Evolutionary conservation across 108 stramenopile genomes (phyloP).

Genomic region (Nitzschia putrida): DNA sequence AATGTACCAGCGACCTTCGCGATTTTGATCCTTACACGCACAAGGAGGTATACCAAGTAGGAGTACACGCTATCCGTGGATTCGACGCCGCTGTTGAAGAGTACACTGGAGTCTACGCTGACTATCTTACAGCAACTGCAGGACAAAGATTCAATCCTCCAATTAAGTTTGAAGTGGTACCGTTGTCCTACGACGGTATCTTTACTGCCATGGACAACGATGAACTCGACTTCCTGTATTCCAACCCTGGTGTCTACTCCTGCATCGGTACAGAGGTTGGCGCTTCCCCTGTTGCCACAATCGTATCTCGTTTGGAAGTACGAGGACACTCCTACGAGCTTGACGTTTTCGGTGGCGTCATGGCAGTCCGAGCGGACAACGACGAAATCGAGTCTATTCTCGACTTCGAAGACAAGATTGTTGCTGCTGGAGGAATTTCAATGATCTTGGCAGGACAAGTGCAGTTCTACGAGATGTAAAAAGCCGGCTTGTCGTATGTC

Average conservation of each 20-base stretch:
- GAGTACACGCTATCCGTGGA: slow-evolving; percentile 37
- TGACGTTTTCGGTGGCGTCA: slow-evolving; percentile 22
- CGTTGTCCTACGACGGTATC: slow-evolving; percentile 3
- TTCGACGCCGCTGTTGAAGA: slow-evolving; percentile 27
- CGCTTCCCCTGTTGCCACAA: slow-evolving; percentile 10
- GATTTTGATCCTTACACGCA: slow-evolving; percentile 11
- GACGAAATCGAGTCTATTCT: too few species aligned
- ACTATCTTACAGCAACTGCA: slow-evolving; percentile 22
- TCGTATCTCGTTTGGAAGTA: neutral
- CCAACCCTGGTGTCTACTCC: slow-evolving; percentile 21
- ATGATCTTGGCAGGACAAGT: too few species aligned
- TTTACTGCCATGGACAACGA: slow-evolving; percentile 14
- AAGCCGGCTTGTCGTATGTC: too few species aligned
- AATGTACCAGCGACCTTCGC: too few species aligned
- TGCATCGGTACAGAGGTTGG: slow-evolving; percentile 21
- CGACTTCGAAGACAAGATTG: too few species aligned
- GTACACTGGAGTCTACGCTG: slow-evolving; percentile 22
- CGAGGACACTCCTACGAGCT: slow-evolving; percentile 12
- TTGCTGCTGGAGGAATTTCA: too few species aligned
- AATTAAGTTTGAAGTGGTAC: slow-evolving; percentile 13
- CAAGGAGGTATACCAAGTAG: slow-evolving; percentile 24
- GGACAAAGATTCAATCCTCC: slow-evolving; percentile 25
- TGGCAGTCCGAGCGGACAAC: too few species aligned
- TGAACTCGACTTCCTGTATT: slow-evolving; percentile 22
- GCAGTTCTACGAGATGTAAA: too few species aligned